Percentiles rank a stretch among this genome's conserved stretches.
These are phyloP conservation scores for Exsudoporus frostii DNA, from an alignment of 768 basidiomycete genomes.

Conservation along the genomic window DNA sequence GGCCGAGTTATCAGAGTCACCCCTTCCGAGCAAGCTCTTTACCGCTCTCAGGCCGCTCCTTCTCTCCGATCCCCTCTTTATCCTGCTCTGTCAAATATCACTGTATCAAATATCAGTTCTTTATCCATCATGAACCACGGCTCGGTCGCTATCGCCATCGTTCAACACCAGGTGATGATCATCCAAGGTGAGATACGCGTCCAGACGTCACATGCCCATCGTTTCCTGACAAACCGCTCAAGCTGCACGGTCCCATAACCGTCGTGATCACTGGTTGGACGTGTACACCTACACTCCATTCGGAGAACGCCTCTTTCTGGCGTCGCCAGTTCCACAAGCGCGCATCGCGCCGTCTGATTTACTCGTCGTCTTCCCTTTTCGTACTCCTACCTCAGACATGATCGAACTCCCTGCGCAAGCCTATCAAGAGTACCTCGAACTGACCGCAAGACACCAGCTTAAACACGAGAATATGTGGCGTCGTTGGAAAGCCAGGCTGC, in stretches of 20 bases:
- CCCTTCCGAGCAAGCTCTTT: neutral
- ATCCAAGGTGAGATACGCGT: slow-evolving; percentile 51
- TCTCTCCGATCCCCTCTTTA: neutral
- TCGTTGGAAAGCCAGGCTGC: slow-evolving; percentile 38
- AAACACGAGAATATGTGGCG: slow-evolving; percentile 60
- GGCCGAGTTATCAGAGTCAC: neutral
- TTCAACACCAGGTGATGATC: slow-evolving; percentile 64
- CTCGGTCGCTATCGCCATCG: slow-evolving; percentile 63
- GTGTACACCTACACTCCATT: slow-evolving; percentile 65
- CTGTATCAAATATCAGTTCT: slow-evolving; percentile 14
- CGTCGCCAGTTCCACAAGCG: slow-evolving; percentile 54
- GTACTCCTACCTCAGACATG: slow-evolving; percentile 44
- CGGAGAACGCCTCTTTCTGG: slow-evolving; percentile 64
- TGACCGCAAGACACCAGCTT: slow-evolving; percentile 50
- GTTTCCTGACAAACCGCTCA: slow-evolving; percentile 6
- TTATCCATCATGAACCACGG: slow-evolving; percentile 45
- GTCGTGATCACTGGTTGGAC: slow-evolving; percentile 58
- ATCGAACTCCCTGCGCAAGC: slow-evolving; percentile 62
- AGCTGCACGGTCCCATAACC: slow-evolving; percentile 57
- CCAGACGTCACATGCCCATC: neutral
- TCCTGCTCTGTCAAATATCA: slow-evolving; percentile 20
- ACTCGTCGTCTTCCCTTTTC: slow-evolving; percentile 49
- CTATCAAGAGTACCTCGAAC: slow-evolving; percentile 54
- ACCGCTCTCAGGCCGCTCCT: slow-evolving; percentile 1
- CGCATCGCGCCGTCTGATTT: slow-evolving; percentile 61